Evolutionary conservation across 768 basidiomycete genomes (phyloP).

Genomic region (Amanita exitialis): DNA sequence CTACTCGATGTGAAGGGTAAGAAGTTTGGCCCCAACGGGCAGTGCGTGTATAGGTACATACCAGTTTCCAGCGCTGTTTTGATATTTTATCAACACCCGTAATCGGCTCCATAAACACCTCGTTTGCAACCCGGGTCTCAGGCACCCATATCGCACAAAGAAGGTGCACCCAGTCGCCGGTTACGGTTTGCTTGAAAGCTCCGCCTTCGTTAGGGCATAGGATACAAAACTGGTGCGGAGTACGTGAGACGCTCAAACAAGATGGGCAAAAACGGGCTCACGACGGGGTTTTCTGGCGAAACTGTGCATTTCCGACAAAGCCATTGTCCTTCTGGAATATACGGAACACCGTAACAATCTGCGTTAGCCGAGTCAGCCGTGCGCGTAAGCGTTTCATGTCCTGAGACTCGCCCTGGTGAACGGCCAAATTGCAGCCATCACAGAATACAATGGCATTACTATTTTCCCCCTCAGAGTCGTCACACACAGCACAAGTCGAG

Average conservation of each 20-base stretch:
- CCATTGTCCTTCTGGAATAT: conserved; percentile 99
- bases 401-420: conserved; percentile 80
- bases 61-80: conserved; percentile 91
- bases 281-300: conserved; percentile 93
- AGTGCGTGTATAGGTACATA: conserved; percentile 26
- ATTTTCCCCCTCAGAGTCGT: conserved; percentile 97
- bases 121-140: conserved; percentile 86
- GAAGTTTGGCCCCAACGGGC: background rate
- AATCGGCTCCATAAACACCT: conserved; percentile 97
- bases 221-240: conserved; percentile 64
- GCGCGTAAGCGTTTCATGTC: background rate
- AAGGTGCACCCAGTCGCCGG: conserved; percentile 92
- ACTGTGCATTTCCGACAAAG: conserved; percentile 97
- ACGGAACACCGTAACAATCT: conserved; percentile 99
- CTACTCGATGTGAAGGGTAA: conserved; percentile 15
- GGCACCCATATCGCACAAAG: conserved; percentile 98
- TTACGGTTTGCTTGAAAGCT: conserved; percentile 93
- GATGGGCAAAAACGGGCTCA: conserved; percentile 25
- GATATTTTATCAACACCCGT: conserved; percentile 81
- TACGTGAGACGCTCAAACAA: background rate
- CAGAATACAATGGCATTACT: conserved; percentile 99
- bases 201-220: conserved; percentile 96
- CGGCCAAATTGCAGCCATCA: conserved; percentile 96
- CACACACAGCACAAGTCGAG: conserved; percentile 93
- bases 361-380: background rate